Conservation (phyloP, 306 rosid species). For the Purshia tridentata region DNA sequence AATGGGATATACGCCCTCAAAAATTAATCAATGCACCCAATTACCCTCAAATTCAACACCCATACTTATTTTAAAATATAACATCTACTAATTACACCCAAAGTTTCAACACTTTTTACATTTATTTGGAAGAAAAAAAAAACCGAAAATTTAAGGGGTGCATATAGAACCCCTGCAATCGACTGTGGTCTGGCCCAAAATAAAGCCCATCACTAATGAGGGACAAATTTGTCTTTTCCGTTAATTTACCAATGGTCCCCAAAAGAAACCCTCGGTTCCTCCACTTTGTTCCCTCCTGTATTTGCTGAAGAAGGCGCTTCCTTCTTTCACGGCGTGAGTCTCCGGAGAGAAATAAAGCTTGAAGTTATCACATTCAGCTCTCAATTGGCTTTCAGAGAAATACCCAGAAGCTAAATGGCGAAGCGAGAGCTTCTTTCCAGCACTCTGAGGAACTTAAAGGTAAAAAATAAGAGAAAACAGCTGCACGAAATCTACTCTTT, state of each 20-base stretch:
- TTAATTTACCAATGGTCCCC: neutral
- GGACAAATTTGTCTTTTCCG: conserved; percentile 5
- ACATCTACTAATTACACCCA: too few relatives aligned
- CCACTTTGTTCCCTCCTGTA: neutral
- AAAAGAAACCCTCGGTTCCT: conserved; percentile 21
- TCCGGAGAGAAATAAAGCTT: neutral
- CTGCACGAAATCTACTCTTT: neutral
- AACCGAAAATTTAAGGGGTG: too few relatives aligned
- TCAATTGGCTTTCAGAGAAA: neutral
- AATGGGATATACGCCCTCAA: too few relatives aligned
- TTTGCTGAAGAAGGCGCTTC: neutral
- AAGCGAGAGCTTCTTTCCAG: conserved; percentile 73
- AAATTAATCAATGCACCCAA: too few relatives aligned
- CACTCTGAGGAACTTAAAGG: conserved; percentile 81
- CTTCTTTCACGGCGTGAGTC: conserved; percentile 8
- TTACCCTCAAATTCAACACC: too few relatives aligned
- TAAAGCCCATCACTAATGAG: neutral
- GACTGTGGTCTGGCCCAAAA: neutral
- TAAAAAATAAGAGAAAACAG: conserved; percentile 18
- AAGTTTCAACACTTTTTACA: too few relatives aligned
- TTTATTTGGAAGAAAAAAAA: too few relatives aligned
- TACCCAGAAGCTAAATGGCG: conserved; percentile 37
- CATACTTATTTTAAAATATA: too few relatives aligned
- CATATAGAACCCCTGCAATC: neutral
- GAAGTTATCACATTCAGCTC: conserved; percentile 12